These are phyloP conservation scores for Leccinum olivaceopallidum DNA, from an alignment of 768 basidiomycete species.

Conservation along the genomic window DNA sequence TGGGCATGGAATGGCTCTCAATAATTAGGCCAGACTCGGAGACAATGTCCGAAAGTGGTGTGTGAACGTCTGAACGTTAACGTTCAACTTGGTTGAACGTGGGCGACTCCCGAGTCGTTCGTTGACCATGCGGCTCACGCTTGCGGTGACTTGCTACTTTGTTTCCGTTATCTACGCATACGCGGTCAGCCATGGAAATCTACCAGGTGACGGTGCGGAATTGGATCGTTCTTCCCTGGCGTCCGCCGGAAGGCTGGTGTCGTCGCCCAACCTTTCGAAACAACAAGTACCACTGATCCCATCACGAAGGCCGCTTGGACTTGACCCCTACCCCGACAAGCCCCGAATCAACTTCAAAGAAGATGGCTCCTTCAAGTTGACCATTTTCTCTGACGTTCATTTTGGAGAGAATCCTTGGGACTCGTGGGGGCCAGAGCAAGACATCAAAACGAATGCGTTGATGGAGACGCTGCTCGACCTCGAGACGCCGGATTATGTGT, in stretches of 20 bases:
- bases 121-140: conserved; percentile 4
- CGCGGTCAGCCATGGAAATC: conserved; percentile 11
- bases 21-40: no score
- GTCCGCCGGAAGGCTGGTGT: not conserved
- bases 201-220: not conserved
- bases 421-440: conserved; percentile 65
- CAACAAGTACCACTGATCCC: conserved; percentile 1
- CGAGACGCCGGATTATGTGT: conserved; percentile 74
- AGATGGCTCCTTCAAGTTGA: conserved; percentile 69
- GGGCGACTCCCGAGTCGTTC: no score
- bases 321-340: conserved; percentile 46
- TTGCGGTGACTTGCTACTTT: not conserved
- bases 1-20: not conserved
- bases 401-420: conserved; percentile 78
- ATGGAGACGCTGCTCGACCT: conserved; percentile 55
- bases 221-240: not conserved
- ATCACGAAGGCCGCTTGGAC: not conserved
- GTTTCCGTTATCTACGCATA: conserved; percentile 16
- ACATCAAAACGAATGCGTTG: conserved; percentile 57
- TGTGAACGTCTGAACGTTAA: not conserved
- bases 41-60: not conserved
- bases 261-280: not conserved
- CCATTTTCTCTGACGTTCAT: conserved; percentile 74
- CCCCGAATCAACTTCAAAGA: conserved; percentile 54
- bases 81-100: no score